A percentile compares a stretch with the other conserved stretches of the same genome.
Evolutionary conservation across 345 rosid genomes (phyloP).

Genomic region (Melaleuca quinquenervia): DNA sequence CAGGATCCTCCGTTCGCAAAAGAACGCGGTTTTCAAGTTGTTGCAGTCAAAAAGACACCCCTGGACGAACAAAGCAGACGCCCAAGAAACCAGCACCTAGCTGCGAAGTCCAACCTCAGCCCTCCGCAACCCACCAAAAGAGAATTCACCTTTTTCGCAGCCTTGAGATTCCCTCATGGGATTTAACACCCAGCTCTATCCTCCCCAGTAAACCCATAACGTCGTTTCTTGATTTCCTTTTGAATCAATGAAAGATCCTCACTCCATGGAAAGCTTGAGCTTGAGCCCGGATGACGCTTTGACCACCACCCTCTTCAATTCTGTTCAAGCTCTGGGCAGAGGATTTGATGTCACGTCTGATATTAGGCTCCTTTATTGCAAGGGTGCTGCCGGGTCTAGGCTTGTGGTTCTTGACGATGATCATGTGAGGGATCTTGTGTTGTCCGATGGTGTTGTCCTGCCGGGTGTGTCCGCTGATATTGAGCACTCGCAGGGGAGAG

Average conservation of each 20-base stretch:
- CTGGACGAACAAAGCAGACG: constrained; percentile 1
- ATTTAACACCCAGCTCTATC: background rate
- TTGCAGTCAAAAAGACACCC: constrained; percentile 29
- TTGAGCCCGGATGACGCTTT: constrained; percentile 44
- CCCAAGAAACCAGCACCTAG: background rate
- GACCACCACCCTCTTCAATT: constrained; percentile 61
- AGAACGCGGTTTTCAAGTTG: constrained; percentile 36
- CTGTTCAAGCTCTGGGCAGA: constrained; percentile 92
- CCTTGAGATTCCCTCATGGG: background rate
- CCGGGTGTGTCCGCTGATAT: constrained; percentile 58
- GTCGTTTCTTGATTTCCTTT: background rate
- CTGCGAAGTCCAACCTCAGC: constrained; percentile 3
- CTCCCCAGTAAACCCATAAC: background rate
- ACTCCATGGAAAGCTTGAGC: constrained; percentile 24
- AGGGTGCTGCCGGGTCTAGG: constrained; percentile 89
- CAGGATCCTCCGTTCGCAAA: constrained; percentile 6
- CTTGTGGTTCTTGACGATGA: constrained; percentile 62
- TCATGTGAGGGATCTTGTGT: constrained; percentile 42
- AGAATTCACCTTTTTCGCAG: background rate
- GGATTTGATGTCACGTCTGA: constrained; percentile 95
- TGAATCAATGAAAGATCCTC: constrained; percentile 1
- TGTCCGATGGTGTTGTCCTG: constrained; percentile 38
- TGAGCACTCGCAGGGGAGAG: constrained; percentile 35
- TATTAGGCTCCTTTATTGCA: constrained; percentile 84
- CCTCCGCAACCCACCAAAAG: background rate